Base-by-base conservation (phyloP, 345 rosid genomes). In the Bruguiera parviflora region DNA sequence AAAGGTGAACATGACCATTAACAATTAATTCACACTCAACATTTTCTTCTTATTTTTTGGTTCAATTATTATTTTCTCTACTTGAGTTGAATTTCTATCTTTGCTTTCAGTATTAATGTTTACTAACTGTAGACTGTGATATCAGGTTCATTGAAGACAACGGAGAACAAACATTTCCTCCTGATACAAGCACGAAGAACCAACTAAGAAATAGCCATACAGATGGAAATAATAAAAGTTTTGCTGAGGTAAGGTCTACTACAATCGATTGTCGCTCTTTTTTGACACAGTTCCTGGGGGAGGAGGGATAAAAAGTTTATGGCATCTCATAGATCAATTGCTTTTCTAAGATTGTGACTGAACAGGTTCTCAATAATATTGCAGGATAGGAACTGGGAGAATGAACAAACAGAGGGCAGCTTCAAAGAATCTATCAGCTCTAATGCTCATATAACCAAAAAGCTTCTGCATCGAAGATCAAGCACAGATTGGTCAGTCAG, bases 401-500 rank as follows among this genome's bases (percentile, higher is more conserved):
- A 16, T 27, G 68, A 74, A 65, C 71, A 66, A 3, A 43, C 49
- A 72, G 72, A 71, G n/a, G 47, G 65, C 47, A 71, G 66, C 58
- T 65, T 66, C 68, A 67, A 58, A 31, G 58, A 60, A 55, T 71
- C 66, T 32, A 15, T 66, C 4, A 60, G 55, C 11, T 67, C 62
- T 21, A 63, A 55, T 29, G 66, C 56, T 4, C 29, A 33, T 35
- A 63, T 63, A 28, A 65, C 71, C 18, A 74, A 72, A 64, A 80
- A 65, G 62, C 78, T 76, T 15, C 67, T 76, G 46, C 96, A 89
- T 62, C 71, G 64, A 56, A 85, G 96, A 74, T 85, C 96, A 68
- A 88, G 82, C 78, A 91, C 97, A n/a, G 97, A 91, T 47, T 94
- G 96, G 98, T 94, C 97, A 51, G 71, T 84, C 51, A 87, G 88